Base-by-base conservation (phyloP, 768 basidiomycete genomes). In the Leccinum boreale region DNA sequence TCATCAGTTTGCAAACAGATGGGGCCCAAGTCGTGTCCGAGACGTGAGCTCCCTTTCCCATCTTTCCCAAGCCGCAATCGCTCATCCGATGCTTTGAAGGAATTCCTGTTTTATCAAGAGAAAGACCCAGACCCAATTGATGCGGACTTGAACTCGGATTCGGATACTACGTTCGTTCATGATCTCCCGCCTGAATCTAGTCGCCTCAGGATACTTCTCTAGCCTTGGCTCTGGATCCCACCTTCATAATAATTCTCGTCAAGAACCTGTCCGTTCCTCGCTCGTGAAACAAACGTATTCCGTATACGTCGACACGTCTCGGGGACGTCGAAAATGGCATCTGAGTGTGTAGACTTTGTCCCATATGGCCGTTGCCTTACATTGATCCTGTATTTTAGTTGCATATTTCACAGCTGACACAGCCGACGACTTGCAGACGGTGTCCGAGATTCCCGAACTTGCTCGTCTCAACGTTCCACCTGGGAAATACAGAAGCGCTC, bases 281-380 rank as follows among this genome's bases (percentile, higher is more conserved):
- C 78, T 91, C 28, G 79, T 89, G 57, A 91, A 91, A 66, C 89
- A 92, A 69, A 91, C 89, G 0, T 92, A 89, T 67, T 90, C 88
- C 8, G 89, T 89, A 28, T 88, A 79, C 63, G 86, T 90, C 36
- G 79, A 86, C n/a, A 85, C 83, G 3, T 64, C 79, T 19, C 73
- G 77, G 55, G 88, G 87, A n/a, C 80, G 81, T 57, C 79, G 85
- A 61, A 92, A 92, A 64, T 91, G 89, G 89, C 89, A 92, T 63
- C 78, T 92, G 31, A 90, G 89, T 90, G 69, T 53, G 86, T 73
- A 42, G 14, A 57, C 47, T 60, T 63, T 23, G 51, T 55, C 35
- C 35, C 36, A 33, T 35, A n/a, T 14, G 24, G 47, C 47, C 54
- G 50, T 49, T 15, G 9, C 35, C 36, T 57, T 28, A 42, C 14